phyloP scores from a whole-genome alignment of 163 green algal species.

The Chloromonas sp. region DNA sequence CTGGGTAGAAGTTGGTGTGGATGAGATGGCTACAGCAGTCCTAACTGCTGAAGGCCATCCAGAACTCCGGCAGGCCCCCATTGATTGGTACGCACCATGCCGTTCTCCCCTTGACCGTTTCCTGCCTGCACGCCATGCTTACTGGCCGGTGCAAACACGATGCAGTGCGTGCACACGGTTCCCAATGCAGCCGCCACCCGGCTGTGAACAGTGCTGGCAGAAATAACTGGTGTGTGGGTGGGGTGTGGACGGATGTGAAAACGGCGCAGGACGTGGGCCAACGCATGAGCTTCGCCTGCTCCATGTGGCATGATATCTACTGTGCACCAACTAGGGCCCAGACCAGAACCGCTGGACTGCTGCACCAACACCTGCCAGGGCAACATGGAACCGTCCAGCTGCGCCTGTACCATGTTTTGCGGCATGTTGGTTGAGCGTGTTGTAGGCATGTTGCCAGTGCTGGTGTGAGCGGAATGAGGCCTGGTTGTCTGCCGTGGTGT shows the following conservation, averaged over 20 bases:
- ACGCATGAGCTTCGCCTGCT: neutral
- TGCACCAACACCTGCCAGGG: constrained; percentile 8
- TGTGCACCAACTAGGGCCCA: constrained; percentile 6
- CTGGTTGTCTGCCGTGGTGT: neutral
- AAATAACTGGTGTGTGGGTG: neutral
- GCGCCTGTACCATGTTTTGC: neutral
- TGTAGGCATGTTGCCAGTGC: neutral
- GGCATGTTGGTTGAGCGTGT: neutral
- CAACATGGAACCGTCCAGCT: neutral
- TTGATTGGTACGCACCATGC: neutral
- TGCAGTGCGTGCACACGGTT: neutral
- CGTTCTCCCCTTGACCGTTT: neutral
- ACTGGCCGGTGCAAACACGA: neutral
- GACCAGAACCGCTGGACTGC: neutral
- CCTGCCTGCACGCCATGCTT: neutral
- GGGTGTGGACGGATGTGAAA: constrained; percentile 1
- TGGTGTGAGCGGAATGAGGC: neutral
- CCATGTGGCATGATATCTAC: constrained; percentile 8
- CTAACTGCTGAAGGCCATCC: neutral
- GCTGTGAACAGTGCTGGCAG: neutral
- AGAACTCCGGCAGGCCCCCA: neutral
- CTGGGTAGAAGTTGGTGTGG: too few relatives aligned
- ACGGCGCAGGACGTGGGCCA: constrained; percentile 3
- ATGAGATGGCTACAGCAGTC: too few relatives aligned
- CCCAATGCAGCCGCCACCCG: neutral